Conservation (phyloP, 176 grass and related monocot genomes). For the Dendrocalamus sinicus region DNA sequence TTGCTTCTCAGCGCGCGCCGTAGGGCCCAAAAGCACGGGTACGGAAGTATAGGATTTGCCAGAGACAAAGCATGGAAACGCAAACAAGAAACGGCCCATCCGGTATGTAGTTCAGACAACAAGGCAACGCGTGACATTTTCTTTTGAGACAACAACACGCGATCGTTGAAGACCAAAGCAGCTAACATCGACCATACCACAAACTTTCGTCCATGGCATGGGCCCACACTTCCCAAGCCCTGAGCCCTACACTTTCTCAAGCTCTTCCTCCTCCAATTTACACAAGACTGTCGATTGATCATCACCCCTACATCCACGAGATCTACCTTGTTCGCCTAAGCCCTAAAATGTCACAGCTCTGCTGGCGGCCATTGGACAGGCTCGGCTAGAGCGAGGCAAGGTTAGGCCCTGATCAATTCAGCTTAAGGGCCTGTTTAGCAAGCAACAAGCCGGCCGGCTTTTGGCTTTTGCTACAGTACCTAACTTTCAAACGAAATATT, state of each 20-base stretch:
- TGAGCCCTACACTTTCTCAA: neutral
- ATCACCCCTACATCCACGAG: neutral
- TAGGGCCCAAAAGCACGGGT: neutral
- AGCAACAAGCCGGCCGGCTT: no score
- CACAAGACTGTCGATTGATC: neutral
- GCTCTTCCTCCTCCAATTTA: slow-evolving; percentile 25
- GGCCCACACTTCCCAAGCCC: neutral
- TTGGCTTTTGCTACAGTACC: no score
- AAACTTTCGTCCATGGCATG: neutral
- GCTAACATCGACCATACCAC: neutral
- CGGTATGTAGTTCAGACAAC: neutral
- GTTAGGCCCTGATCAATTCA: no score
- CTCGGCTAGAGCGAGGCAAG: no score
- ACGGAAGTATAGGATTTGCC: neutral
- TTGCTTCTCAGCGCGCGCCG: neutral
- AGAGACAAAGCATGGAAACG: neutral
- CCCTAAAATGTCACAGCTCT: no score
- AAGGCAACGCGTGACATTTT: neutral
- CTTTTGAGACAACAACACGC: neutral
- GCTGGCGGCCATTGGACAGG: no score
- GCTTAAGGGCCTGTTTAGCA: no score
- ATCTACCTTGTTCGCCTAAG: neutral
- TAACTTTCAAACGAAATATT: no score
- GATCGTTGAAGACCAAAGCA: neutral
- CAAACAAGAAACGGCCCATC: neutral